phyloP scores from a whole-genome alignment of 2,329 filamentous ascomycete species.

The Lasiodiplodia sp. region DNA sequence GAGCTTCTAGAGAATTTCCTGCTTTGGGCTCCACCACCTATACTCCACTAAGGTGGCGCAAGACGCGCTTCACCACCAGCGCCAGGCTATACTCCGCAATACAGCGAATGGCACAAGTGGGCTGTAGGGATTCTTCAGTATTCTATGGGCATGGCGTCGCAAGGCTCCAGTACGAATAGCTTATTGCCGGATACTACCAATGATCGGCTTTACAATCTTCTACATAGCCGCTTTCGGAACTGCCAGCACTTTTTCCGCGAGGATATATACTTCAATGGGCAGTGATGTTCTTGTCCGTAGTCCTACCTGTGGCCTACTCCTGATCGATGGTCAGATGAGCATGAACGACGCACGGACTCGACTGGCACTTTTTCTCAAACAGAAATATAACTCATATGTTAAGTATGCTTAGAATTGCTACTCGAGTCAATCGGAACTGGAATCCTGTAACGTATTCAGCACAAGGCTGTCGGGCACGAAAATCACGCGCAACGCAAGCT shows the following conservation, averaged over 20 bases:
- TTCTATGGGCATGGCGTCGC: slow-evolving; percentile 29
- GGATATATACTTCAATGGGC: slow-evolving; percentile 40
- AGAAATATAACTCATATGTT: slow-evolving; percentile 1
- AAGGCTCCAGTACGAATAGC: background rate
- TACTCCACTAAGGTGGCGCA: slow-evolving; percentile 33
- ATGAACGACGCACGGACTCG: too few relatives aligned
- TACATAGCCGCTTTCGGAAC: slow-evolving; percentile 37
- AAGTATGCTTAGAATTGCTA: slow-evolving; percentile 28
- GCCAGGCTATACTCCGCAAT: slow-evolving; percentile 45
- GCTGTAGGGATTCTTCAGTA: slow-evolving; percentile 21
- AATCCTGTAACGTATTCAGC: slow-evolving; percentile 27
- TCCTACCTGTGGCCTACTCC: slow-evolving; percentile 36
- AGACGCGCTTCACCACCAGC: slow-evolving; percentile 43
- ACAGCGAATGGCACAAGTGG: slow-evolving; percentile 35
- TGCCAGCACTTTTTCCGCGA: slow-evolving; percentile 44
- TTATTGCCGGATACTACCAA: slow-evolving; percentile 33
- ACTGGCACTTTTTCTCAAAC: slow-evolving; percentile 13
- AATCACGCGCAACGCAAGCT: slow-evolving; percentile 29
- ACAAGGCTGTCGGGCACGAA: slow-evolving; percentile 23
- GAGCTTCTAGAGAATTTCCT: slow-evolving; percentile 42
- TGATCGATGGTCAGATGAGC: too few relatives aligned
- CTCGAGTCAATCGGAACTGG: slow-evolving; percentile 10
- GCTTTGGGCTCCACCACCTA: slow-evolving; percentile 39
- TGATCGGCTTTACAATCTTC: slow-evolving; percentile 35
- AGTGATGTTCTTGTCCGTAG: slow-evolving; percentile 43